These are phyloP conservation scores for Trichosporon coremiiforme DNA, from an alignment of 1,284 basidiomycete species.

Conservation along the genomic window DNA sequence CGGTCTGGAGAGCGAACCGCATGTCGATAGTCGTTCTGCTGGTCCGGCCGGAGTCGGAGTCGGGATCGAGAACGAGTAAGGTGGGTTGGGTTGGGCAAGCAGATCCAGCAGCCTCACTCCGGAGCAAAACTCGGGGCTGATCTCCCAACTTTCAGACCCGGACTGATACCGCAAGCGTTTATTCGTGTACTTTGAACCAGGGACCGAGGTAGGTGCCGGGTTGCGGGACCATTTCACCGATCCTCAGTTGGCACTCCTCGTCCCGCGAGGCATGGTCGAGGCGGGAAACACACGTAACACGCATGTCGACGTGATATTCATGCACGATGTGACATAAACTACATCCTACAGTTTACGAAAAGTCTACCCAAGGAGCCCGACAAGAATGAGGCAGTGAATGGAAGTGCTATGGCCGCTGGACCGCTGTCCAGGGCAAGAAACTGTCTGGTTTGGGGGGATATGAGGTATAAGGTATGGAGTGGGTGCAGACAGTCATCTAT, in stretches of 20 bases:
- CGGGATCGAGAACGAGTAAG: not conserved
- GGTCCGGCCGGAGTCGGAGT: not conserved
- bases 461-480: not conserved
- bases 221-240: too few species aligned
- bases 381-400: slow-evolving; percentile 9
- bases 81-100: not conserved
- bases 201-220: too few species aligned
- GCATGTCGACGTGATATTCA: not conserved
- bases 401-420: too few species aligned
- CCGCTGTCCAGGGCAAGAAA: not conserved
- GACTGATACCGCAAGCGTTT: slow-evolving; percentile 2
- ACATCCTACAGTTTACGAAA: slow-evolving; percentile 16
- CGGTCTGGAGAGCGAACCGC: not conserved
- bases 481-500: too few species aligned
- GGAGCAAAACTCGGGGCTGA: slow-evolving; percentile 5
- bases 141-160: slow-evolving; percentile 10
- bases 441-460: not conserved
- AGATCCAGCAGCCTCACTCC: not conserved
- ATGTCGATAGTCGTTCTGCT: not conserved
- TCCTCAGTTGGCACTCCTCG: too few species aligned
- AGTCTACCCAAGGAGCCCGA: slow-evolving; percentile 1
- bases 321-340: slow-evolving; percentile 18
- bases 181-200: not conserved
- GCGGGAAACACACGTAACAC: too few species aligned
- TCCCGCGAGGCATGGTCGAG: too few species aligned